phyloP scores from a whole-genome alignment of 306 rosid genomes.

The Quercus agrifolia region DNA sequence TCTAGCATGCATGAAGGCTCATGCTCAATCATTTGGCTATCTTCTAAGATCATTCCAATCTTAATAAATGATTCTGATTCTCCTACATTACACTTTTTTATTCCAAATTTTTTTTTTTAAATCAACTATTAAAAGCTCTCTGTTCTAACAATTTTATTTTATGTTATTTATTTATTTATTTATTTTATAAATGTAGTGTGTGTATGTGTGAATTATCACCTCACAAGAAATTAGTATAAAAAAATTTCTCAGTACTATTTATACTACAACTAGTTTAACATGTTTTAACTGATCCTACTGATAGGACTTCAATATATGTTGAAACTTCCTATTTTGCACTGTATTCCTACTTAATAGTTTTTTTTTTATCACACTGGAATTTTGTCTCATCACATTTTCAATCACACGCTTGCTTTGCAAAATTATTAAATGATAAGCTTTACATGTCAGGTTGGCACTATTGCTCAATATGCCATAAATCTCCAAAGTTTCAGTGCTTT shows the following conservation, averaged over 20 bases:
- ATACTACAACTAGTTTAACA: neutral
- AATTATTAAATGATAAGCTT: neutral
- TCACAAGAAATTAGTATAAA: too few relatives aligned
- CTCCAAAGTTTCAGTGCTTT: constrained; percentile 46
- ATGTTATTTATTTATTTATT: too few relatives aligned
- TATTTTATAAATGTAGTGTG: too few relatives aligned
- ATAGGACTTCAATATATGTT: neutral
- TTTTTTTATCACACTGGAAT: neutral
- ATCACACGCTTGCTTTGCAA: neutral
- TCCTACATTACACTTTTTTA: too few relatives aligned
- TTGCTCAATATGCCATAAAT: constrained; percentile 41
- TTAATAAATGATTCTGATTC: too few relatives aligned
- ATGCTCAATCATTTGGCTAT: neutral
- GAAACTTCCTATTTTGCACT: neutral
- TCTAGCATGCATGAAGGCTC: neutral
- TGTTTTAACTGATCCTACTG: neutral
- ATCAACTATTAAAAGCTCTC: too few relatives aligned
- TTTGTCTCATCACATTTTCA: neutral
- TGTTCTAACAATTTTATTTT: too few relatives aligned
- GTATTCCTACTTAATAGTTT: neutral
- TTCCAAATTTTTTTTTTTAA: too few relatives aligned
- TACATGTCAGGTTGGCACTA: constrained; percentile 53
- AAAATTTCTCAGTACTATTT: too few relatives aligned
- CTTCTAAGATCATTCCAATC: too few relatives aligned
- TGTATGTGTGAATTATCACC: too few relatives aligned